Conservation (phyloP, 2,329 filamentous ascomycete species). For the Alternaria sp. region DNA sequence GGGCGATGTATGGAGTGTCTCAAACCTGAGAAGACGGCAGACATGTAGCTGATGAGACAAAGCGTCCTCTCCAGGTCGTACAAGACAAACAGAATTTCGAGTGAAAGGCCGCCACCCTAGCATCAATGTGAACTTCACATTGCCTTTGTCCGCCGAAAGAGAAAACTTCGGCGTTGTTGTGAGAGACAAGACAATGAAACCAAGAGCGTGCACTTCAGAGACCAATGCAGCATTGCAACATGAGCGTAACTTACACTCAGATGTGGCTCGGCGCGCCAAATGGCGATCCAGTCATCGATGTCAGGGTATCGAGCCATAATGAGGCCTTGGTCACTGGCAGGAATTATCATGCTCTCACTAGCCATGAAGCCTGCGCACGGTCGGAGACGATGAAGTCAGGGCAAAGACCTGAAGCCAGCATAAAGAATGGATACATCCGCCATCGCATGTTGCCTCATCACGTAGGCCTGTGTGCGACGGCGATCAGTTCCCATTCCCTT, state of each 20-base stretch:
- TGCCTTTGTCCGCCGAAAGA: not conserved
- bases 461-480: constrained; percentile 21
- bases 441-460: not conserved
- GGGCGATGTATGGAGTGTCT: not conserved
- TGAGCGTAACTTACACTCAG: not conserved
- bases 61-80: not conserved
- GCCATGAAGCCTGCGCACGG: not conserved
- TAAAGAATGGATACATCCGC: not conserved
- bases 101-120: not conserved
- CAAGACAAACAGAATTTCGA: not conserved
- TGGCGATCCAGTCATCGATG: not conserved
- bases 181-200: not conserved
- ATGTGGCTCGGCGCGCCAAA: not conserved
- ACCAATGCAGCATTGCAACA: not conserved
- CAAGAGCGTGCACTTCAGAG: not conserved
- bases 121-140: not conserved
- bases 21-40: not conserved
- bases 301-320: not conserved
- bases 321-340: no score
- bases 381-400: not conserved
- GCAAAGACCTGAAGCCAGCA: not conserved
- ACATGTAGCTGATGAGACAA: not conserved
- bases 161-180: not conserved
- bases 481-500: constrained; percentile 43
- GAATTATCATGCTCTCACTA: no score